These are phyloP conservation scores for Hortaea werneckii DNA, from an alignment of 2,329 filamentous ascomycete species.

Conservation along the genomic window DNA sequence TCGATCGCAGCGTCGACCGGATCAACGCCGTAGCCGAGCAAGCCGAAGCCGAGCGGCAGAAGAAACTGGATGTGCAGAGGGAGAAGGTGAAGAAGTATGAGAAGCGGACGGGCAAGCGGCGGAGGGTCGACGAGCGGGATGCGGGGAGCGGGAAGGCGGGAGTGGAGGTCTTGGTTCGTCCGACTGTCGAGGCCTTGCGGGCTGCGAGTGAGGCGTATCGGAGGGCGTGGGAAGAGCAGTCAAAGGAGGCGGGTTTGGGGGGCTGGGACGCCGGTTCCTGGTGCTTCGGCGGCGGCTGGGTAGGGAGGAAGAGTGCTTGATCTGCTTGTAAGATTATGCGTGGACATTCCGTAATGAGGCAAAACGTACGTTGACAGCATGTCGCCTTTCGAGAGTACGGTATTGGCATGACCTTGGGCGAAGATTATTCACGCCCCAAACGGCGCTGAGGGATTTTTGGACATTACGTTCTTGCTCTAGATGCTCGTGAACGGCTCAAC, in stretches of 20 bases:
- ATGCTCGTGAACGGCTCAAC: no score
- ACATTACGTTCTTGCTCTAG: no score
- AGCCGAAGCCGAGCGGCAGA: conserved; percentile 64
- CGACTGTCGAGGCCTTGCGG: conserved; percentile 60
- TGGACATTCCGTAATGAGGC: no score
- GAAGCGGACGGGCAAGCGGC: conserved; percentile 62
- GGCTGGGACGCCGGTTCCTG: background rate
- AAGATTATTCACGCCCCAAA: no score
- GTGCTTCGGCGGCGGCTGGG: background rate
- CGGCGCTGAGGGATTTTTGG: no score
- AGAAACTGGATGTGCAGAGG: conserved; percentile 56
- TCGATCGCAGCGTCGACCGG: conserved; percentile 64
- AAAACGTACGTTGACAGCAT: no score
- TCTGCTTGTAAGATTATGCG: no score
- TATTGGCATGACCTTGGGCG: no score
- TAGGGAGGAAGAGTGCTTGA: background rate
- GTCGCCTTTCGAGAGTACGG: no score
- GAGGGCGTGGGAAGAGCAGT: conserved; percentile 55
- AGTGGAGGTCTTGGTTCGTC: conserved; percentile 66
- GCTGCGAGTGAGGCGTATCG: conserved; percentile 63
- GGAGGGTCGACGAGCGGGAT: conserved; percentile 51
- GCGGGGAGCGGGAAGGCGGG: conserved; percentile 67
- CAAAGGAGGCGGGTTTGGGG: background rate
- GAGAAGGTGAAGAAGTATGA: conserved; percentile 61
- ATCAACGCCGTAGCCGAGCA: conserved; percentile 71